These are phyloP conservation scores for Symbiotaphrina buchneri DNA, from an alignment of 495 filamentous ascomycete genomes.

Conservation along the genomic window DNA sequence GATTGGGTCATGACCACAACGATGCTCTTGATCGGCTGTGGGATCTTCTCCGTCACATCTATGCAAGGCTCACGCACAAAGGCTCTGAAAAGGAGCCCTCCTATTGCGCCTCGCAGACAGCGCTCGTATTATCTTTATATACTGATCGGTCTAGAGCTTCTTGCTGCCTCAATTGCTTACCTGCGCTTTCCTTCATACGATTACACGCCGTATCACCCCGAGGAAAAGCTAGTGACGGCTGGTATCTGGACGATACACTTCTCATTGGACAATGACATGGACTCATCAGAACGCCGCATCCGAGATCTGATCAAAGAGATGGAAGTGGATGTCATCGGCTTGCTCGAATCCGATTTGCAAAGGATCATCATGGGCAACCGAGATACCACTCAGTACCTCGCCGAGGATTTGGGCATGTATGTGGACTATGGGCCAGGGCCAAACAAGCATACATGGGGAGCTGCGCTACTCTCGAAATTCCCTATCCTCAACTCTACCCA, in stretches of 20 bases:
- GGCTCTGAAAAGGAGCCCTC: constrained; percentile 23
- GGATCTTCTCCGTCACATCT: constrained; percentile 57
- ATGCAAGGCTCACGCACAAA: constrained; percentile 17
- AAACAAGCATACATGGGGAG: constrained; percentile 98
- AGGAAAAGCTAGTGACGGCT: constrained; percentile 68
- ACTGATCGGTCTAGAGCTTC: constrained; percentile 47
- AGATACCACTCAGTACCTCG: constrained; percentile 85
- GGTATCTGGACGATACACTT: constrained; percentile 99
- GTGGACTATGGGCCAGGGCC: constrained; percentile 93
- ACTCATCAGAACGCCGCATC: constrained; percentile 87
- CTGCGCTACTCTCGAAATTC: constrained; percentile 85
- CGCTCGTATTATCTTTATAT: constrained; percentile 56
- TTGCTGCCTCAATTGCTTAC: constrained; percentile 64
- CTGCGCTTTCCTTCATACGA: constrained; percentile 88
- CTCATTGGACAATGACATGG: constrained; percentile 96
- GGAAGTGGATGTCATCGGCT: constrained; percentile 84
- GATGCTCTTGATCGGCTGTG: constrained; percentile 69
- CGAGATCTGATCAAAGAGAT: constrained; percentile 79
- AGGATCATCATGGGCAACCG: constrained; percentile 99
- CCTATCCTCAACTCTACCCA: constrained; percentile 95
- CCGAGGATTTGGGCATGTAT: constrained; percentile 95
- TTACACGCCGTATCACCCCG: constrained; percentile 71
- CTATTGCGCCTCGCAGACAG: constrained; percentile 26
- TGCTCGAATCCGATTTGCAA: constrained; percentile 85
- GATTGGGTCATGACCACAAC: constrained; percentile 80